Conservation (phyloP, 1,284 basidiomycete genomes). For the Moniliophthora roreri region DNA sequence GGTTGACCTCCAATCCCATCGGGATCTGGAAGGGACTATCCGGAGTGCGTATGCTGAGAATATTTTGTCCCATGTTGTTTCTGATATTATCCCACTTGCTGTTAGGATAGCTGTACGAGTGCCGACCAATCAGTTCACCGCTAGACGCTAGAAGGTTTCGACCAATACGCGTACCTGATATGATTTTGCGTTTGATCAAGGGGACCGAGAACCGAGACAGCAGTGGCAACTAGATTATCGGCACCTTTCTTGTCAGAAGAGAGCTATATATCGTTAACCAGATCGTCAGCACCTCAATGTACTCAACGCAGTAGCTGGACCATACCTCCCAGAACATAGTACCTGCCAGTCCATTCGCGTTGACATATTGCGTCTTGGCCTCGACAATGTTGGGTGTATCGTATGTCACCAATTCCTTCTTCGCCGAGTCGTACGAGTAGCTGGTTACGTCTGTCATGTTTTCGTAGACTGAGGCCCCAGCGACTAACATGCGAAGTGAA, state of each 20-base stretch:
- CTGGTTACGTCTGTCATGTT: constrained; percentile 73
- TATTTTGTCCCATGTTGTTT: constrained; percentile 49
- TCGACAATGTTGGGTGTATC: constrained; percentile 75
- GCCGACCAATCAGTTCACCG: too few species aligned
- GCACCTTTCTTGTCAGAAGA: too few species aligned
- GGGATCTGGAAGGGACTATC: too few species aligned
- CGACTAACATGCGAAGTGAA: constrained; percentile 33
- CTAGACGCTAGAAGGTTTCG: not conserved
- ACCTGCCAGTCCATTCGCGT: constrained; percentile 64
- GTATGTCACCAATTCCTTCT: constrained; percentile 72
- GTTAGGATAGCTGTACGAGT: constrained; percentile 53
- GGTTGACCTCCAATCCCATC: too few species aligned
- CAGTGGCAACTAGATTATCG: constrained; percentile 49
- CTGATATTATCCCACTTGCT: constrained; percentile 72
- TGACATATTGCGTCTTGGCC: constrained; percentile 78
- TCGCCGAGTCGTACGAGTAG: constrained; percentile 74
- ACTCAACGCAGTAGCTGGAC: too few species aligned
- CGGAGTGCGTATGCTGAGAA: too few species aligned
- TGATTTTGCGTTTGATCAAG: constrained; percentile 73
- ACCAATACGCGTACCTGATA: constrained; percentile 41
- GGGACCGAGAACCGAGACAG: constrained; percentile 43
- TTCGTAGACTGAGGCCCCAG: constrained; percentile 65
- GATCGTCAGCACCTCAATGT: too few species aligned
- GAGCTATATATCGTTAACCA: too few species aligned
- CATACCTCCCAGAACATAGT: constrained; percentile 63